A percentile compares a stretch with the other conserved stretches of the same genome.
Conservation (phyloP, 225 moss, liverwort and hornwort species). For the Physcomitrellopsis africana region DNA sequence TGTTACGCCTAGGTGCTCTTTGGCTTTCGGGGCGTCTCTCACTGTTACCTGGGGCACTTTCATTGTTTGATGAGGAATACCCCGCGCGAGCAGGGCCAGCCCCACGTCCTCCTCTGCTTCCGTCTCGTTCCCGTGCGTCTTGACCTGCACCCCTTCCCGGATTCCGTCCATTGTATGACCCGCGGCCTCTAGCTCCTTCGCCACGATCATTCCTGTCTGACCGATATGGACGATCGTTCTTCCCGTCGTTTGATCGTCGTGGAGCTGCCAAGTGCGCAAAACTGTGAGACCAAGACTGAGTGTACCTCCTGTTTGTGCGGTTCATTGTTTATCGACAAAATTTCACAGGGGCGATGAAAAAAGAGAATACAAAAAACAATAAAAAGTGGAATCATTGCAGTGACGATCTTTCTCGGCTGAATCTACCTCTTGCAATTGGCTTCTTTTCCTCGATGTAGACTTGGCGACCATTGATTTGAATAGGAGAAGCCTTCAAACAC, state of each 20-base stretch:
- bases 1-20: conserved; percentile 37
- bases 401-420: background rate
- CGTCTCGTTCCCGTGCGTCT: conserved; percentile 37
- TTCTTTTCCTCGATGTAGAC: conserved; percentile 48
- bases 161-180: conserved; percentile 40
- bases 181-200: conserved; percentile 42
- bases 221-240: conserved; percentile 33
- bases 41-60: conserved; percentile 22
- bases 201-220: conserved; percentile 9
- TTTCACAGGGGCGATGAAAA: background rate
- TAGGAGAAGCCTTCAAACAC: conserved; percentile 27
- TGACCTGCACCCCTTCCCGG: conserved; percentile 36
- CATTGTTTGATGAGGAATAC: conserved; percentile 26
- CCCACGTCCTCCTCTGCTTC: conserved; percentile 44
- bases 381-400: background rate
- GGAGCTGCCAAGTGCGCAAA: conserved; percentile 25
- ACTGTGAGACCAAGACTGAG: background rate
- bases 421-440: conserved; percentile 37
- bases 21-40: conserved; percentile 45
- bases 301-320: background rate
- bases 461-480: conserved; percentile 31
- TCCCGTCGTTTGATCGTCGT: conserved; percentile 32
- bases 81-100: conserved; percentile 34
- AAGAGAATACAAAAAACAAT: background rate
- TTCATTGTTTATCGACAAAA: background rate